A percentile compares a stretch with the other conserved stretches of the same genome.
phyloP scores from a whole-genome alignment of 2,329 filamentous ascomycete genomes.

The Alternaria triticimaculans region DNA sequence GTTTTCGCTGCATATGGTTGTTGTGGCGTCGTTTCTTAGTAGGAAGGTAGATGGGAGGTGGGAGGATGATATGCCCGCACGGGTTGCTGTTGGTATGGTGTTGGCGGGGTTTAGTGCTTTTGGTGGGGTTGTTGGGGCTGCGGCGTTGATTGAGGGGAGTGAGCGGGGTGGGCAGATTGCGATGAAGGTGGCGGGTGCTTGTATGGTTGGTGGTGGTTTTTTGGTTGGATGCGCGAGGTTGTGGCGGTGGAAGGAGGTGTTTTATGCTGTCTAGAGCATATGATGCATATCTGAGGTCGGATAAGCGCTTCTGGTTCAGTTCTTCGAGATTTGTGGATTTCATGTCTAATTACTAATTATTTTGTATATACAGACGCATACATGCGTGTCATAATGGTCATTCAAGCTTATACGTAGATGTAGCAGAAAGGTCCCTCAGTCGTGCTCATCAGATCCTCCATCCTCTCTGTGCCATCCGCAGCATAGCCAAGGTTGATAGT shows the following conservation, averaged over 20 bases:
- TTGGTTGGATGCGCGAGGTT: neutral
- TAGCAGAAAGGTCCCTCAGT: constrained; percentile 45
- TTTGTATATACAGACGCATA: neutral
- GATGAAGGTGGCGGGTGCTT: constrained; percentile 3
- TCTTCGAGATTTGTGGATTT: neutral
- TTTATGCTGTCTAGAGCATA: too few relatives aligned
- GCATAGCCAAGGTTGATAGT: constrained; percentile 51
- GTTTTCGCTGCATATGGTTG: neutral
- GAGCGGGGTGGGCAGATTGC: constrained; percentile 4
- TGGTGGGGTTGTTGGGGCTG: constrained; percentile 10
- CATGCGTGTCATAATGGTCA: neutral
- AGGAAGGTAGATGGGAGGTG: constrained; percentile 1
- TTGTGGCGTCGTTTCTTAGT: neutral
- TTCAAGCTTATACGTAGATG: constrained; percentile 32
- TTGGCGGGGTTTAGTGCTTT: constrained; percentile 10
- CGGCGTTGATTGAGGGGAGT: constrained; percentile 10
- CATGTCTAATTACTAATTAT: neutral
- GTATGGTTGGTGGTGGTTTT: neutral
- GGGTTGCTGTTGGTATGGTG: constrained; percentile 7
- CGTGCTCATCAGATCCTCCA: constrained; percentile 41
- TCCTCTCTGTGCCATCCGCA: constrained; percentile 23
- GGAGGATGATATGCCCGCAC: constrained; percentile 1
- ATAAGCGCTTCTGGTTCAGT: too few relatives aligned
- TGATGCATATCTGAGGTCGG: too few relatives aligned
- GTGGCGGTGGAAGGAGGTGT: neutral